Conservation (phyloP, 345 rosid genomes). For the Eucalyptus albens region DNA sequence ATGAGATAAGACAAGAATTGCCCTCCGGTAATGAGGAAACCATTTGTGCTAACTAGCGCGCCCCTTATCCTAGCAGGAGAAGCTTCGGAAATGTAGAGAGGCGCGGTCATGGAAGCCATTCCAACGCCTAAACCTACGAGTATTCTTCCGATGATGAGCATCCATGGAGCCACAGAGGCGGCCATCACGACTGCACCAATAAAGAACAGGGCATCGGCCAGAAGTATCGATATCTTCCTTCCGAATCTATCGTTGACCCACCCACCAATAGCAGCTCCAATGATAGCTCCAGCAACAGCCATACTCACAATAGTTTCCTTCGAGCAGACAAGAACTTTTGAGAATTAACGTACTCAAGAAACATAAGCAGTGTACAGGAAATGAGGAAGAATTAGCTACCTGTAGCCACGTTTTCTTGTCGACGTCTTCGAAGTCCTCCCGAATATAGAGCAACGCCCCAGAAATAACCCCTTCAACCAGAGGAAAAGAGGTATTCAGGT, state of each 20-base stretch:
- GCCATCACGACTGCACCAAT: constrained; percentile 69
- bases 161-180: constrained; percentile 53
- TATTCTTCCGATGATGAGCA: constrained; percentile 59
- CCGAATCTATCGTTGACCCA: constrained; percentile 70
- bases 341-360: not conserved
- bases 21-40: constrained; percentile 75
- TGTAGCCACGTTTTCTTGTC: constrained; percentile 62
- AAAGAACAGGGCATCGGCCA: constrained; percentile 57
- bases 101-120: constrained; percentile 94
- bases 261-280: constrained; percentile 84
- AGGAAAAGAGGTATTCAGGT: not conserved
- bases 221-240: constrained; percentile 43
- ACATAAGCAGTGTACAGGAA: not conserved
- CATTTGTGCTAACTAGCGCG: constrained; percentile 80
- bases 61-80: constrained; percentile 90
- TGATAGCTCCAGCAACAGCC: constrained; percentile 81
- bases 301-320: constrained; percentile 75
- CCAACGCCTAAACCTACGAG: constrained; percentile 90
- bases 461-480: constrained; percentile 62
- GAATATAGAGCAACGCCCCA: constrained; percentile 75
- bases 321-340: not conserved
- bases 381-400: constrained; percentile 1
- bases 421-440: constrained; percentile 57
- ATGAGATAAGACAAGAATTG: constrained; percentile 75
- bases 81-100: constrained; percentile 87